Base-by-base conservation (phyloP, 331 rosid genomes). In the Acacia concinna region DNA sequence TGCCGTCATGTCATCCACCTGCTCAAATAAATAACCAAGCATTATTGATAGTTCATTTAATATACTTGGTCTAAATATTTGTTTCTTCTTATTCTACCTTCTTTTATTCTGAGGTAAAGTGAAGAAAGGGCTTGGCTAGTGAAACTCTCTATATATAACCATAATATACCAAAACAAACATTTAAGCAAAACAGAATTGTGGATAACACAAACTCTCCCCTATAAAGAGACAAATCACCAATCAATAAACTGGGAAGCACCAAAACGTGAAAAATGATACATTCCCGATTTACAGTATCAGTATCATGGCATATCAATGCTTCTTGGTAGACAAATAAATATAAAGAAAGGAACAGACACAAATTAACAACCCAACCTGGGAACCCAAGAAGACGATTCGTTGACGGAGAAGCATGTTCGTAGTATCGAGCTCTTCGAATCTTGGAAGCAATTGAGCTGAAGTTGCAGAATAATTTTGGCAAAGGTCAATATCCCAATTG, bases 1-100 rank as follows among this genome's bases (percentile, higher is more conserved):
- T 2, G 98, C 99, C 18, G 97, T 91, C 81, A 88, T 35, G 54
- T 95, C 99, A 85, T 95, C 99, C 71, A 95, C 97, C 98, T 95
- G 91, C 80, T 76, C 81, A 75, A 68, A 54, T 59, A 83, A 83
- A 72, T 44, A 80, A 73, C 44, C 38, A 54, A 73, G 62, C 71
- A 40, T 17, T 1, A 68, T 76, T 73, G 54, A 80, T 31, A 75
- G 52, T 46, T 63, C 65, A 34, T 35, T 81, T 7, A 8, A 28
- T 37, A 10, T 75, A 15, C 8, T 66, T 25, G 41, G n/a, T 68
- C 17, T 49, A 32, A 38, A 67, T n/a, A 38, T 37, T 38, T 11
- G 52, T 38, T 67, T 67, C 49, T 9, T 37, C 30, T 37, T 21
- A 66, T 66, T 18, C 46, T 32, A 2, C 15, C 28, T 69, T 65